These are phyloP conservation scores for Saturnispora silvae DNA, from an alignment of 805 yeast species.

Conservation along the genomic window DNA sequence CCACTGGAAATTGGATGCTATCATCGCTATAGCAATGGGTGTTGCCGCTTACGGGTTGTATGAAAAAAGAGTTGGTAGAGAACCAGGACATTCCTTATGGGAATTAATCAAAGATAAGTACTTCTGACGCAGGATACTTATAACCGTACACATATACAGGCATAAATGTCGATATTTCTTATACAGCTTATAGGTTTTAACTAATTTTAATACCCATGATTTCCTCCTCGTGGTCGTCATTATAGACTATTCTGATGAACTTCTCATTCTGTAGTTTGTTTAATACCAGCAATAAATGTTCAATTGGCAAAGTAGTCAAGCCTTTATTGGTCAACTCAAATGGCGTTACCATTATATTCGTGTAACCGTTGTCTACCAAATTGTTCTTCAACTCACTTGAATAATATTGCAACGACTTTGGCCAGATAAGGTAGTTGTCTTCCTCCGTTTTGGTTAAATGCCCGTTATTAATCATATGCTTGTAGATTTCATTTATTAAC, in stretches of 20 bases:
- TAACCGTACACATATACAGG: too few species aligned
- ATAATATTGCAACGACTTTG: conserved; percentile 1
- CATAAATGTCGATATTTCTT: too few species aligned
- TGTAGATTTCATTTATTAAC: background rate
- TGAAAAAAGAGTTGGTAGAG: conserved; percentile 47
- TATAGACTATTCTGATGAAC: conserved; percentile 2
- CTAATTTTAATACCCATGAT: conserved; percentile 6
- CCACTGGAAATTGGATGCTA: conserved; percentile 46
- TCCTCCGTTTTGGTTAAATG: conserved; percentile 22
- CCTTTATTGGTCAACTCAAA: conserved; percentile 13
- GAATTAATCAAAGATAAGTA: conserved; percentile 28
- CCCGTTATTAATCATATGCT: conserved; percentile 2
- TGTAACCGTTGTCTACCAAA: conserved; percentile 1
- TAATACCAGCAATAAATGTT: conserved; percentile 29
- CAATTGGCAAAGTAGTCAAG: conserved; percentile 8
- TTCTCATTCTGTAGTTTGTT: conserved; percentile 30
- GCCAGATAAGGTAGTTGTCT: conserved; percentile 15
- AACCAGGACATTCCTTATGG: conserved; percentile 48
- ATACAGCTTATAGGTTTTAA: conserved; percentile 4
- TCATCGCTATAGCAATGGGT: conserved; percentile 55
- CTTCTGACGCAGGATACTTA: too few species aligned
- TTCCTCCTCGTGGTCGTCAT: conserved; percentile 2
- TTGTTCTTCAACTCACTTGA: conserved; percentile 1
- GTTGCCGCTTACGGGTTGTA: conserved; percentile 51
- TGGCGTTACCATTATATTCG: conserved; percentile 2